These are phyloP conservation scores for Sporothrix protearum DNA, from an alignment of 2,329 filamentous ascomycete species.

Conservation along the genomic window DNA sequence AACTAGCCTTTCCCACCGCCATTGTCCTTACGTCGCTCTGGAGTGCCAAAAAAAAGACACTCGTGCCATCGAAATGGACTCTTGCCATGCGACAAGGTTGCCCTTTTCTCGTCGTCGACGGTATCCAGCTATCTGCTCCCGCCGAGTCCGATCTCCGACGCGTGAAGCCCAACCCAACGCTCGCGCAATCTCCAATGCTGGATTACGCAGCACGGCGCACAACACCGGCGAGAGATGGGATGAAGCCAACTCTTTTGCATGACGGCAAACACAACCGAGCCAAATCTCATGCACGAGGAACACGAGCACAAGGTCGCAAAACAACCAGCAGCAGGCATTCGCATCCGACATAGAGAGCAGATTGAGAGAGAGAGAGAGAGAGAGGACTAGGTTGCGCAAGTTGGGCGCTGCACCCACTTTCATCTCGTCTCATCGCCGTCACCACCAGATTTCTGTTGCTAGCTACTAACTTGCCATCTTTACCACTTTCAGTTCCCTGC, in stretches of 20 bases:
- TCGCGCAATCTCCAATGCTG: neutral
- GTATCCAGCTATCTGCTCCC: neutral
- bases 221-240: neutral
- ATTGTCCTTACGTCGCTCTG: neutral
- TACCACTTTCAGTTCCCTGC: slow-evolving; percentile 2
- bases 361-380: neutral
- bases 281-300: neutral
- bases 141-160: neutral
- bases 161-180: neutral
- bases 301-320: neutral
- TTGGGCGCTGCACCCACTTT: neutral
- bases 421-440: neutral
- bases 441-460: neutral
- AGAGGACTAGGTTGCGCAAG: neutral
- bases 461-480: neutral
- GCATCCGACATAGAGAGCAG: neutral
- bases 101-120: neutral
- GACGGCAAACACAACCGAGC: neutral
- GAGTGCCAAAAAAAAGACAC: neutral
- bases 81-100: neutral
- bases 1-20: neutral
- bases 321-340: neutral
- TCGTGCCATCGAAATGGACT: neutral
- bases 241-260: neutral
- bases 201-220: neutral